These are phyloP conservation scores for Eleusine indica DNA, from an alignment of 176 grass and related monocot species.

Conservation along the genomic window DNA sequence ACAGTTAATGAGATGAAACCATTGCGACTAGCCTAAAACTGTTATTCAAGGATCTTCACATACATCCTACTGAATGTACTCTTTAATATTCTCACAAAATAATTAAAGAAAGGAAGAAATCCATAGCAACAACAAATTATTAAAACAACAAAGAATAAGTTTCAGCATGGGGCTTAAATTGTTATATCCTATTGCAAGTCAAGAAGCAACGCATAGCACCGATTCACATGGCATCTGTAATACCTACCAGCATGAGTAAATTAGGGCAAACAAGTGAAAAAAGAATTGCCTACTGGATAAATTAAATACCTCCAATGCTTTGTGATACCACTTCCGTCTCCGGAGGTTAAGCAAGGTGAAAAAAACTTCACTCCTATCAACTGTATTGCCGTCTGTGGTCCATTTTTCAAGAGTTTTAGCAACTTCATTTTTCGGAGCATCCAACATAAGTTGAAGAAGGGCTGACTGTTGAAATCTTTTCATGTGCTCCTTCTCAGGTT, in stretches of 20 bases:
- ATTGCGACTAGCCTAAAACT: neutral
- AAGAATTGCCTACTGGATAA: neutral
- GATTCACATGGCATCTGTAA: neutral
- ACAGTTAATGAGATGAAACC: too few relatives aligned
- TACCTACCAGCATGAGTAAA: conserved; percentile 4
- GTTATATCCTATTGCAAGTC: neutral
- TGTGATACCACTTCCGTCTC: conserved; percentile 42
- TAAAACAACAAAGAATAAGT: neutral
- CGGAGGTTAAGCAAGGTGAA: conserved; percentile 50
- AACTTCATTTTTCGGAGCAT: conserved; percentile 31
- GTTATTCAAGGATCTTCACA: conserved; percentile 29
- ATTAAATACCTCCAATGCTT: conserved; percentile 80
- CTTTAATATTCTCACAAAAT: neutral
- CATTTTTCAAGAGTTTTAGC: conserved; percentile 57
- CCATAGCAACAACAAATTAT: neutral
- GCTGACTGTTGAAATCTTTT: neutral
- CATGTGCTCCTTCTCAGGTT: conserved; percentile 30
- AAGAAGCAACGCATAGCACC: neutral
- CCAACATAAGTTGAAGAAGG: conserved; percentile 53
- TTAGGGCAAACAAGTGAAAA: neutral
- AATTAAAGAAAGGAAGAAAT: neutral
- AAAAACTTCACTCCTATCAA: conserved; percentile 52
- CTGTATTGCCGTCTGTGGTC: conserved; percentile 56
- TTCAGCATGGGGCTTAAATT: neutral
- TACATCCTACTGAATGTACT: neutral